These are phyloP conservation scores for Rostrohypoxylon terebratum DNA, from an alignment of 495 filamentous ascomycete genomes.

Conservation along the genomic window DNA sequence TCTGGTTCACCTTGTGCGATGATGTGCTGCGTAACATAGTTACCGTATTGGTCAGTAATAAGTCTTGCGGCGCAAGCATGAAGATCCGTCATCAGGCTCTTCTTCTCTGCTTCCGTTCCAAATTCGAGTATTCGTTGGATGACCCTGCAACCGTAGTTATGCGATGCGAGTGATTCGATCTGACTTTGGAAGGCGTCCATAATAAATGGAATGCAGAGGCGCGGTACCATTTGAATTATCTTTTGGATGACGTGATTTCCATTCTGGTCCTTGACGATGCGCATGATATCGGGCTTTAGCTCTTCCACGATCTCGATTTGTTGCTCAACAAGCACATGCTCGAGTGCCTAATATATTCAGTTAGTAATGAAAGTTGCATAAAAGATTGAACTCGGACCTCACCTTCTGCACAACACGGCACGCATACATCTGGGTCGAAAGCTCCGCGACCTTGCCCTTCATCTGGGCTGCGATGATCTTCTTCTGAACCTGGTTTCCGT, in stretches of 20 bases:
- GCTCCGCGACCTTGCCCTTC: slow-evolving; percentile 80
- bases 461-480: slow-evolving; percentile 85
- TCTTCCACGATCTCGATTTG: slow-evolving; percentile 87
- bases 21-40: slow-evolving; percentile 96
- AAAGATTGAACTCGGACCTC: slow-evolving; percentile 26
- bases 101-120: slow-evolving; percentile 77
- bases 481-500: slow-evolving; percentile 95
- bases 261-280: slow-evolving; percentile 88
- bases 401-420: slow-evolving; percentile 97
- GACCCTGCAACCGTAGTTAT: slow-evolving; percentile 91
- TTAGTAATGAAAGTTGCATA: not conserved
- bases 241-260: slow-evolving; percentile 98
- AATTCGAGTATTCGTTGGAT: slow-evolving; percentile 93
- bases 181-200: slow-evolving; percentile 85
- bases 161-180: slow-evolving; percentile 80
- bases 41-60: slow-evolving; percentile 91
- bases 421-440: slow-evolving; percentile 93
- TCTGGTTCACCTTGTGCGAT: slow-evolving; percentile 83
- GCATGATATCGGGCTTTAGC: slow-evolving; percentile 79
- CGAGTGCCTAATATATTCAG: slow-evolving; percentile 73
- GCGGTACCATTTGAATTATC: slow-evolving; percentile 86
- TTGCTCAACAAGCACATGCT: slow-evolving; percentile 91
- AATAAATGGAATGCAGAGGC: slow-evolving; percentile 86
- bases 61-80: slow-evolving; percentile 76
- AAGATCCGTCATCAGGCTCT: slow-evolving; percentile 80